Conservation (phyloP, 495 filamentous ascomycete genomes). For the Neurospora tetraspora region DNA sequence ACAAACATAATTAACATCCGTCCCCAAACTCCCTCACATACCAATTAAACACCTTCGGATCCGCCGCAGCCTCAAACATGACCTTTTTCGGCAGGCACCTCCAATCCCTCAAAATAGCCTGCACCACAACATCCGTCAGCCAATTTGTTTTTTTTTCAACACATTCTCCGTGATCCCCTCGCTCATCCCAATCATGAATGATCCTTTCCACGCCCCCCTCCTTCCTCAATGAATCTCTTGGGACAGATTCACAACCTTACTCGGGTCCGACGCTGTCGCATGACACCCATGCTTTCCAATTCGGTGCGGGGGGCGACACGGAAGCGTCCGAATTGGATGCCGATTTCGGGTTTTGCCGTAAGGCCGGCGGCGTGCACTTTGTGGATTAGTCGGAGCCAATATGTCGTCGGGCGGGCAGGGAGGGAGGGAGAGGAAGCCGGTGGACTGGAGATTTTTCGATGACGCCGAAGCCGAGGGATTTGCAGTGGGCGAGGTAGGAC, state of each 20-base stretch:
- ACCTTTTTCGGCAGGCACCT: conserved; percentile 44
- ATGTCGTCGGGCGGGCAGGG: too few species aligned
- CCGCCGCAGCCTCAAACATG: conserved; percentile 51
- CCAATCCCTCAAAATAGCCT: conserved; percentile 41
- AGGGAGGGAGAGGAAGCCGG: too few species aligned
- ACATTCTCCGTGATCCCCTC: conserved; percentile 55
- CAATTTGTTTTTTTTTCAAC: too few species aligned
- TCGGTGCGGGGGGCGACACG: too few species aligned
- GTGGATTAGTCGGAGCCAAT: too few species aligned
- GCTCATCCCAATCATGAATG: conserved; percentile 43
- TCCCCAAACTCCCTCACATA: conserved; percentile 45
- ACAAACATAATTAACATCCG: conserved; percentile 52
- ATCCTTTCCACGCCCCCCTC: conserved; percentile 47
- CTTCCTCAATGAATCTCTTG: conserved; percentile 38
- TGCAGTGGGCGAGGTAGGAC: too few species aligned
- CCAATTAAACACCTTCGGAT: conserved; percentile 49
- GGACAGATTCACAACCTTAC: conserved; percentile 41
- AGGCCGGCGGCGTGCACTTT: conserved; percentile 40
- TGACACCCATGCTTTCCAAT: too few species aligned
- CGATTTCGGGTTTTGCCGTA: conserved; percentile 49
- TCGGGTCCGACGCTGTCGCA: conserved; percentile 42
- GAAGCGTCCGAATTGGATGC: conserved; percentile 51
- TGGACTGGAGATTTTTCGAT: too few species aligned
- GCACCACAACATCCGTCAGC: conserved; percentile 50
- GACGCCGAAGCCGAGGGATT: too few species aligned